Base-by-base conservation (phyloP, 2,329 filamentous ascomycete genomes). In the Botrytis porri region DNA sequence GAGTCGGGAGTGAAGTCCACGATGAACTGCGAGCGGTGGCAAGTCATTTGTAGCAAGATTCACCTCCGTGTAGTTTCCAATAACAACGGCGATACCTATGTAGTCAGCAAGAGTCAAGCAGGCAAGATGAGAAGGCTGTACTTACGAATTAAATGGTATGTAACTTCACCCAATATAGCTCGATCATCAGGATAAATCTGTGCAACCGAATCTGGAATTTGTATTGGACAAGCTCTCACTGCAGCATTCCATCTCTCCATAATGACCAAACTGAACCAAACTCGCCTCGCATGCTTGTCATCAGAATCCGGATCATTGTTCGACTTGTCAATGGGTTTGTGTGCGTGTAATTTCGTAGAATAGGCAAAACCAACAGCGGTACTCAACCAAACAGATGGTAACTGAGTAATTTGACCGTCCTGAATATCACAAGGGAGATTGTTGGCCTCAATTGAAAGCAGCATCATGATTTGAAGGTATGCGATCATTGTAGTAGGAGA, bases 201-300 rank as follows among this genome's bases (percentile, higher is more conserved):
- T 10, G 90, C 85, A 70, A 85, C 88, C 74, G 87, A 86, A 76
- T 92, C 88, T 2, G 88, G 88, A 73, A 94, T 88, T 73, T 90
- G 84, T 20, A 88, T 78, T 5, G 90, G 88, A 74, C 86, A 88
- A 20, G 88, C 88, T 7, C 87, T 90, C 35, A 88, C 89, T n/a
- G 89, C 86, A 6, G 92, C 89, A 79, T 93, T 89, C 90, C 90
- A 94, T 25, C 91, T 87, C 78, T 94, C 92, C 75, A 94, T 86
- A 75, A 92, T 86, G 63, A 93, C 87, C 48, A 94, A 83, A 22
- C 89, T 88, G 89, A 90, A 93, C 92, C 92, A 94, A 29, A 90
- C 86, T 61, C 90, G 86, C 69, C 90, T 84, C 2, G 86, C 86
- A 6, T 93, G 83, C 29, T 88, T 88, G 67, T 90, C 88, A 62